Conservation (phyloP, 2,329 filamentous ascomycete species). For the Calonectria pteridis region DNA sequence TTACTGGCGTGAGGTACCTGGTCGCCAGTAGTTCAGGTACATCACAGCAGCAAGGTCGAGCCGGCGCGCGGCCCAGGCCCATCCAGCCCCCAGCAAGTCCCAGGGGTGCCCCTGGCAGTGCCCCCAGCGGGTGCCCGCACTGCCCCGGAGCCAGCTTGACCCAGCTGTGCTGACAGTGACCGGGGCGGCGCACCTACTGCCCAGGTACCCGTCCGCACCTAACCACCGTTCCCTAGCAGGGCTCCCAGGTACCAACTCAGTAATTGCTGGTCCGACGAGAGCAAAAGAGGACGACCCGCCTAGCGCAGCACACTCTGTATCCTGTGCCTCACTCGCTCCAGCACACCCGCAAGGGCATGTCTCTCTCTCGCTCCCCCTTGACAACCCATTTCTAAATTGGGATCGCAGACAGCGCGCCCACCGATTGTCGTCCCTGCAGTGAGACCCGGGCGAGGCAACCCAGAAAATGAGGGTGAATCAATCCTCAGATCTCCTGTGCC, state of each 20-base stretch:
- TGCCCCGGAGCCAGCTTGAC: slow-evolving; percentile 11
- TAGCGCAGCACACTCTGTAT: background rate
- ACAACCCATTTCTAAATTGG: background rate
- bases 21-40: background rate
- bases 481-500: background rate
- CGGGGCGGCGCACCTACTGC: background rate
- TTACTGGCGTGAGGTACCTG: slow-evolving; percentile 1
- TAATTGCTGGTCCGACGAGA: slow-evolving; percentile 10
- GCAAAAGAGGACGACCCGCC: background rate
- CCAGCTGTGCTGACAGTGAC: background rate
- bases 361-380: background rate
- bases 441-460: background rate
- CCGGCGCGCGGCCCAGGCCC: slow-evolving; percentile 22
- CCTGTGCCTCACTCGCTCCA: background rate
- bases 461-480: slow-evolving; percentile 4
- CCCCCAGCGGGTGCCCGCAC: slow-evolving; percentile 11
- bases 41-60: slow-evolving; percentile 15
- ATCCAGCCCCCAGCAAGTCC: slow-evolving; percentile 17
- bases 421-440: background rate
- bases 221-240: slow-evolving; percentile 6
- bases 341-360: background rate
- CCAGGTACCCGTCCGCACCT: slow-evolving; percentile 10
- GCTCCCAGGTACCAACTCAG: slow-evolving; percentile 4
- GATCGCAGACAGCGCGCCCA: background rate
- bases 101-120: background rate